Conservation (phyloP, 345 rosid species). For the Salix udensis region DNA sequence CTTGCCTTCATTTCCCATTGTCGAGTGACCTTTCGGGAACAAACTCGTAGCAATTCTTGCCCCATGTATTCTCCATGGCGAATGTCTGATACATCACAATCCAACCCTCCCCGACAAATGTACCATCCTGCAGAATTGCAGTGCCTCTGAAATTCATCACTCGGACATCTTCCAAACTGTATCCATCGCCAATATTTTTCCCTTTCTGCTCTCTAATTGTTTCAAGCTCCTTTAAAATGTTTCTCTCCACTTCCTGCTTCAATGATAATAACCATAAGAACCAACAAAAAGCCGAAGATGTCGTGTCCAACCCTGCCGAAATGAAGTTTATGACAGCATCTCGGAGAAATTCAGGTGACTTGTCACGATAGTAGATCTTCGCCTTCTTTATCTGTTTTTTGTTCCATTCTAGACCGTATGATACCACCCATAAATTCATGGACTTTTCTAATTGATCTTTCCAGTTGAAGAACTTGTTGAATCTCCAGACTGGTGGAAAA, state of each 20-base stretch:
- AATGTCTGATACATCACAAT: too few relatives aligned
- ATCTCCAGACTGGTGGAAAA: background rate
- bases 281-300: constrained; percentile 17
- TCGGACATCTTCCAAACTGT: constrained; percentile 6
- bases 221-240: constrained; percentile 13
- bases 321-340: constrained; percentile 22
- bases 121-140: constrained; percentile 4
- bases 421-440: constrained; percentile 14
- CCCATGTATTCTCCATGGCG: constrained; percentile 21
- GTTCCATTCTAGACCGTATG: constrained; percentile 6
- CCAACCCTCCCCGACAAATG: background rate
- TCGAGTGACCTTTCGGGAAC: constrained; percentile 24
- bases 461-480: constrained; percentile 3
- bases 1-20: constrained; percentile 6
- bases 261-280: constrained; percentile 19
- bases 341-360: constrained; percentile 12
- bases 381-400: background rate
- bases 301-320: constrained; percentile 23
- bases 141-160: too few relatives aligned
- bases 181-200: background rate
- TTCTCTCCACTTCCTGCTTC: constrained; percentile 6
- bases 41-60: constrained; percentile 12
- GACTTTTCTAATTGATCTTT: constrained; percentile 10
- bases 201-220: constrained; percentile 1
- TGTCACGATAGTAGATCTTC: constrained; percentile 18